phyloP scores from a whole-genome alignment of 805 yeast genomes.

The Monosporozyma siamensis region DNA sequence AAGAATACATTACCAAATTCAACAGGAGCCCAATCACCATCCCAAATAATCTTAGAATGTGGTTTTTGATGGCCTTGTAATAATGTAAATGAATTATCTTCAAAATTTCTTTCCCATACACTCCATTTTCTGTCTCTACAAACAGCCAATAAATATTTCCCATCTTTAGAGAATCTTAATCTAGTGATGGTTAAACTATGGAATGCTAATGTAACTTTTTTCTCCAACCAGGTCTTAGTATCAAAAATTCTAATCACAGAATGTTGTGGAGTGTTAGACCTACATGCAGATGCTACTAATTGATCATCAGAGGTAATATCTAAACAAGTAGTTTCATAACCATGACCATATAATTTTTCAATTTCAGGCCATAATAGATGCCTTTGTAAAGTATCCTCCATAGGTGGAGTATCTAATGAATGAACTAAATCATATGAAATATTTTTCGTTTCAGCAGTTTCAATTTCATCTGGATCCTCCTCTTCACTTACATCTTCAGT shows the following conservation, averaged over 20 bases:
- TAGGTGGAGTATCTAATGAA: slow-evolving; percentile 52
- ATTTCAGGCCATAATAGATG: slow-evolving; percentile 91
- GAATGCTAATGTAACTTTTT: slow-evolving; percentile 46
- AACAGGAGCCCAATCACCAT: slow-evolving; percentile 76
- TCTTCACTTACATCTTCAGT: slow-evolving; percentile 41
- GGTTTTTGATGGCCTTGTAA: slow-evolving; percentile 50
- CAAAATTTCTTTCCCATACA: slow-evolving; percentile 49
- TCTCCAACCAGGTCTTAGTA: slow-evolving; percentile 50
- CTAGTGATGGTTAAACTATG: slow-evolving; percentile 84
- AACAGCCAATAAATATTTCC: slow-evolving; percentile 57
- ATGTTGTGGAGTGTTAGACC: slow-evolving; percentile 74
- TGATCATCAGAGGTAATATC: slow-evolving; percentile 57
- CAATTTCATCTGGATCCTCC: slow-evolving; percentile 33
- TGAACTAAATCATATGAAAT: slow-evolving; percentile 41
- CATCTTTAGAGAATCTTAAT: slow-evolving; percentile 63
- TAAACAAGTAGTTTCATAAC: slow-evolving; percentile 80
- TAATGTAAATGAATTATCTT: slow-evolving; percentile 34
- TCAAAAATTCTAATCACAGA: slow-evolving; percentile 77
- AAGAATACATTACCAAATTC: slow-evolving; percentile 44
- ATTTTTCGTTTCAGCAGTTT: slow-evolving; percentile 29
- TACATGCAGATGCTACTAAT: slow-evolving; percentile 81
- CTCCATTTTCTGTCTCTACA: slow-evolving; percentile 85
- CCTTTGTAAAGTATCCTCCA: slow-evolving; percentile 86
- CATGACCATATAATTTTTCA: slow-evolving; percentile 94
- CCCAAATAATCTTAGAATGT: slow-evolving; percentile 92